These are phyloP conservation scores for Pseudogymnoascus sp. DNA, from an alignment of 2,329 filamentous ascomycete genomes.

Conservation along the genomic window DNA sequence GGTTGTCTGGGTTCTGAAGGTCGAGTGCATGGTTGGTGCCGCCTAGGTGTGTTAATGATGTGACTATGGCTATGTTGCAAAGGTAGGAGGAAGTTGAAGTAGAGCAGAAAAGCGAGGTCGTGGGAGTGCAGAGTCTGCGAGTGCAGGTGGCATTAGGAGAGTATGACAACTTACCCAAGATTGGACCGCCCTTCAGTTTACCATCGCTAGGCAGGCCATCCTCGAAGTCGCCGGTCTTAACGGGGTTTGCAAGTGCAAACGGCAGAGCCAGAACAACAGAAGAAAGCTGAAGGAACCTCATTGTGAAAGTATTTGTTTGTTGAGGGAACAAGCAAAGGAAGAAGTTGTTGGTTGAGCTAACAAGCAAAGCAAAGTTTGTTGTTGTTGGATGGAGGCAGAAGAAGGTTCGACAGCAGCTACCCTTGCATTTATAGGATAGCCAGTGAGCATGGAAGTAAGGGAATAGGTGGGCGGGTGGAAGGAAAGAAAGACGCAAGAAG, in stretches of 20 bases:
- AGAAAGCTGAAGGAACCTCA: neutral
- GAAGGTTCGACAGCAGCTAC: neutral
- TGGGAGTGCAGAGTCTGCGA: neutral
- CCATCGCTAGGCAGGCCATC: constrained; percentile 49
- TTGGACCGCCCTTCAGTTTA: constrained; percentile 48
- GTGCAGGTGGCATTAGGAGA: neutral
- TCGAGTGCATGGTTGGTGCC: constrained; percentile 56
- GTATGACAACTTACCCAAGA: constrained; percentile 40
- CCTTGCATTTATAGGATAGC: constrained; percentile 2
- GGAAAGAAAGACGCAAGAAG: neutral
- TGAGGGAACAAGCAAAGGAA: neutral
- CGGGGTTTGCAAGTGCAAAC: neutral
- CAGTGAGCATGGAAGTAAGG: neutral
- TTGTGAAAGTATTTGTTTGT: neutral
- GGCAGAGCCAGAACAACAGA: neutral
- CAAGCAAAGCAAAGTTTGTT: neutral
- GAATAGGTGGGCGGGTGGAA: neutral
- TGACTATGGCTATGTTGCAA: constrained; percentile 13
- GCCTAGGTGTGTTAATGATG: constrained; percentile 33
- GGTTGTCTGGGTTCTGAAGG: constrained; percentile 53
- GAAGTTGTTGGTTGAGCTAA: neutral
- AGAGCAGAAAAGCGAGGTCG: no score
- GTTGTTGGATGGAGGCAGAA: neutral
- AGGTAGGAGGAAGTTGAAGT: neutral
- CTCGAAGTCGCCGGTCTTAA: constrained; percentile 29